Conservation (phyloP, 352 stramenopile species). For the Pythium chondricola region DNA sequence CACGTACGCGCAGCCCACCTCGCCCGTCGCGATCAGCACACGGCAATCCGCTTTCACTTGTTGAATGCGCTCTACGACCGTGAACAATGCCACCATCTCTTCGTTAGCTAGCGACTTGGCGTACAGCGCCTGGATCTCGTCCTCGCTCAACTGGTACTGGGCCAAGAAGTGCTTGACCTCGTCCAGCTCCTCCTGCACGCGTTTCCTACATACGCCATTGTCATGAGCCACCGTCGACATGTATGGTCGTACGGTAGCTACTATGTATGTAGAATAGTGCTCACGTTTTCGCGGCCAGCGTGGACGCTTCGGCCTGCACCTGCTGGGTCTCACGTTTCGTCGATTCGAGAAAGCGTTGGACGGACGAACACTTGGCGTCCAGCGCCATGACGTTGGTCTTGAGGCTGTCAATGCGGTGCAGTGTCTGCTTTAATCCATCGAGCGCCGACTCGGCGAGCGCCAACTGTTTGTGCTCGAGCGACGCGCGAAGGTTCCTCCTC, state of each 20-base stretch:
- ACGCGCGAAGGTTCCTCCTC: slow-evolving; percentile 35
- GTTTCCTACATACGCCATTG: slow-evolving; percentile 22
- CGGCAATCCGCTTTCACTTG: slow-evolving; percentile 70
- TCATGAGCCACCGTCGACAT: background rate
- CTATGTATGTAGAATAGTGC: background rate
- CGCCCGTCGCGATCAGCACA: slow-evolving; percentile 32
- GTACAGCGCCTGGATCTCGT: slow-evolving; percentile 58
- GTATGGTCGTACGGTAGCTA: background rate
- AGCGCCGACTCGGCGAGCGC: slow-evolving; percentile 41
- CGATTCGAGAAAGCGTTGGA: slow-evolving; percentile 49
- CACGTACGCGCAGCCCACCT: slow-evolving; percentile 39
- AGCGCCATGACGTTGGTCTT: slow-evolving; percentile 32
- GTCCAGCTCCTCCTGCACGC: slow-evolving; percentile 40
- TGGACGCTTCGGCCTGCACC: slow-evolving; percentile 46
- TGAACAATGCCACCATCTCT: slow-evolving; percentile 58
- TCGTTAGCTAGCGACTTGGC: slow-evolving; percentile 27
- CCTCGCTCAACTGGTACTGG: slow-evolving; percentile 61
- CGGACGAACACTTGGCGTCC: slow-evolving; percentile 36
- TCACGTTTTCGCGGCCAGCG: slow-evolving; percentile 38
- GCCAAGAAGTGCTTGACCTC: slow-evolving; percentile 53
- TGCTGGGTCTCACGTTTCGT: slow-evolving; percentile 65
- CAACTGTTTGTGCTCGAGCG: slow-evolving; percentile 49
- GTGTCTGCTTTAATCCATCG: slow-evolving; percentile 29
- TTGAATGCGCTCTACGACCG: slow-evolving; percentile 58
- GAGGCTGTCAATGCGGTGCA: slow-evolving; percentile 33